Conservation (phyloP, 2,329 filamentous ascomycete genomes). For the Cordyceps farinosa region DNA sequence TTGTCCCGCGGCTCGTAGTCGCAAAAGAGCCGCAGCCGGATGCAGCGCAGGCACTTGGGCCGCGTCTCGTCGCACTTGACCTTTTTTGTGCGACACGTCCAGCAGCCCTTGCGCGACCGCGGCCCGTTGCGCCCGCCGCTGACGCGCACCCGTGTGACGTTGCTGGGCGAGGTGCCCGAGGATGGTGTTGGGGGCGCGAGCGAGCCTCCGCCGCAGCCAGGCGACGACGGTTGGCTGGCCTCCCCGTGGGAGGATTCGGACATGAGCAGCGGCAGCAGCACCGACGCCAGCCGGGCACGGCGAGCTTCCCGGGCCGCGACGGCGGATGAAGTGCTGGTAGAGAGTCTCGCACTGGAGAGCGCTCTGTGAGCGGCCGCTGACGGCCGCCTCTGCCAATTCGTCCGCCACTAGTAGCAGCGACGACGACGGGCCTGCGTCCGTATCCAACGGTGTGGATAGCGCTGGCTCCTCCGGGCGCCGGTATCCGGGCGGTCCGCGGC, state of each 20-base stretch:
- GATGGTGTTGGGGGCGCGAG: not conserved
- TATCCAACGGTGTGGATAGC: not conserved
- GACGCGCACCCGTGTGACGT: not conserved
- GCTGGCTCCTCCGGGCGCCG: not conserved
- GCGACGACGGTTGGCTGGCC: not conserved
- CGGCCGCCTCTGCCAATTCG: not conserved
- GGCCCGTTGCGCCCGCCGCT: constrained; percentile 14
- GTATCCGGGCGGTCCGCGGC: not conserved
- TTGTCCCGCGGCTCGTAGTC: constrained; percentile 27
- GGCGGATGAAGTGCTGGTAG: not conserved
- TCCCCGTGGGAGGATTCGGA: not conserved
- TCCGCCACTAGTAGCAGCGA: not conserved
- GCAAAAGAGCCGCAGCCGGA: constrained; percentile 27
- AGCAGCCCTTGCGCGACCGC: constrained; percentile 26
- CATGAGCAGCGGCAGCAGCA: not conserved
- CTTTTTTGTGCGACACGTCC: constrained; percentile 32
- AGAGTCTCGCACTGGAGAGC: not conserved
- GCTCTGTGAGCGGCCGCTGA: not conserved
- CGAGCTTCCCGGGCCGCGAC: not conserved
- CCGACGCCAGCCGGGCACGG: not conserved
- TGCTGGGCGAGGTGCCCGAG: not conserved
- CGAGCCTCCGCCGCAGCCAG: not conserved
- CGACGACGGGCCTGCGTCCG: not conserved
- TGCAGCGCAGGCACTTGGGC: constrained; percentile 28
- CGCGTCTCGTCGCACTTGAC: constrained; percentile 32